Evolutionary conservation across 352 stramenopile species (phyloP), one percentile per base, ranked within the genome.

Genomic region (Pythium grandisporangium): DNA sequence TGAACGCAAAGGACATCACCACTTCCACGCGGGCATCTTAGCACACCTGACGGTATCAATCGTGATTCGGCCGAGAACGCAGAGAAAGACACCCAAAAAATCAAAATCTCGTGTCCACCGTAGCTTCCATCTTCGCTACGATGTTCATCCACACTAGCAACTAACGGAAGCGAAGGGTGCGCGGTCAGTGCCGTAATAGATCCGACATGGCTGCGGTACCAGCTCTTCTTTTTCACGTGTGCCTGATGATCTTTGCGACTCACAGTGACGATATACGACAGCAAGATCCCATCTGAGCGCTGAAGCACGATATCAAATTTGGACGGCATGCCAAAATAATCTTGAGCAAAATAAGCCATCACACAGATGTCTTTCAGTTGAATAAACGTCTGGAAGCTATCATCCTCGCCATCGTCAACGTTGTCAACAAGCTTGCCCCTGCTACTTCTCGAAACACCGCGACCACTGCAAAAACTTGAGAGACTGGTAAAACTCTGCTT

Each of bases 21-120:
- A 33, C 55, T 56, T 8, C 65, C 49, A 14, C 58, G 44, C 7
- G 61, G 53, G 30, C 74, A 86, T 8, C 63, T 56, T 20, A 92
- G 46, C 5, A 88, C 77, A 2, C 79, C 78, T 2, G 76, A 92
- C 27, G 79, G 79, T 32, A 92, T 78, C 19, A 92, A 55, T 7
- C 78, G 58, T n/a, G 72, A 82, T 30, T 87, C 69, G 5, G 65
- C 72, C n/a, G 71, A 83, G 49, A 92, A 90, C 4, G 75, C 73
- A 0, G 79, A 88, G 45, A 88, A 84, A 2, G 76, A 89, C 27
- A 92, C 62, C 79, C 79, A 92, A 45, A 76, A 92, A 29, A 92
- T 75, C 6, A 88, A 55, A 44, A 92, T 67, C 54, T 88, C 75
- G 45, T 74, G 65, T n/a, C n/a, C n/a, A 29, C 40, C 29, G 2